Conservation (phyloP, 306 rosid genomes). For the Myrica gale region DNA sequence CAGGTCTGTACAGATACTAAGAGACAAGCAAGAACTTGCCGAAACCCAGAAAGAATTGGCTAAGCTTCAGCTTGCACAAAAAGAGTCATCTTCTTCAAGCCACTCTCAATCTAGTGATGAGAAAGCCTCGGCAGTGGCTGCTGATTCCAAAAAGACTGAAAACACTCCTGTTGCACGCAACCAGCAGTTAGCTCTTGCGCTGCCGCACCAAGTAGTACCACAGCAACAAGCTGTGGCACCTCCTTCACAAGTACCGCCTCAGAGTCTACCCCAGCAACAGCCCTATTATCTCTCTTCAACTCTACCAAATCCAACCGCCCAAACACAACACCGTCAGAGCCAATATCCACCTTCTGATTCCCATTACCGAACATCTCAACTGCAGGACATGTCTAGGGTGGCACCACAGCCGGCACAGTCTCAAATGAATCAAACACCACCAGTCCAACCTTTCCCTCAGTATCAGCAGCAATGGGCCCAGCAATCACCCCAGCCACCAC, state of each 20-base stretch:
- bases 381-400: conserved; percentile 56
- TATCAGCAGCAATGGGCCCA: conserved; percentile 57
- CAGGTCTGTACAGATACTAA: conserved; percentile 88
- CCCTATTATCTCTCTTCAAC: conserved; percentile 68
- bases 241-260: conserved; percentile 55
- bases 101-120: conserved; percentile 81
- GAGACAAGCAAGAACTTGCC: conserved; percentile 96
- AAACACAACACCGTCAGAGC: conserved; percentile 57
- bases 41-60: conserved; percentile 94
- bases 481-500: conserved; percentile 47
- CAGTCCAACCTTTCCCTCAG: conserved; percentile 67
- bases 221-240: conserved; percentile 55
- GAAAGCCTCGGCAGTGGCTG: conserved; percentile 50
- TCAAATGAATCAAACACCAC: conserved; percentile 59
- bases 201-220: conserved; percentile 70
- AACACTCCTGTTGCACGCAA: conserved; percentile 58
- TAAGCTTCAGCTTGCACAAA: conserved; percentile 86
- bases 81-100: conserved; percentile 70
- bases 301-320: conserved; percentile 50
- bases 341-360: conserved; percentile 69
- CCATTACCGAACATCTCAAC: conserved; percentile 64
- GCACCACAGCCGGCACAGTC: conserved; percentile 60
- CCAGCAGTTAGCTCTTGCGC: conserved; percentile 90
- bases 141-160: conserved; percentile 62
- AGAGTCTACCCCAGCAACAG: conserved; percentile 56